Evolutionary conservation across 2,329 filamentous ascomycete genomes (phyloP), one percentile per base, ranked within the genome.

Genomic region (Aspergillus nomiae): DNA sequence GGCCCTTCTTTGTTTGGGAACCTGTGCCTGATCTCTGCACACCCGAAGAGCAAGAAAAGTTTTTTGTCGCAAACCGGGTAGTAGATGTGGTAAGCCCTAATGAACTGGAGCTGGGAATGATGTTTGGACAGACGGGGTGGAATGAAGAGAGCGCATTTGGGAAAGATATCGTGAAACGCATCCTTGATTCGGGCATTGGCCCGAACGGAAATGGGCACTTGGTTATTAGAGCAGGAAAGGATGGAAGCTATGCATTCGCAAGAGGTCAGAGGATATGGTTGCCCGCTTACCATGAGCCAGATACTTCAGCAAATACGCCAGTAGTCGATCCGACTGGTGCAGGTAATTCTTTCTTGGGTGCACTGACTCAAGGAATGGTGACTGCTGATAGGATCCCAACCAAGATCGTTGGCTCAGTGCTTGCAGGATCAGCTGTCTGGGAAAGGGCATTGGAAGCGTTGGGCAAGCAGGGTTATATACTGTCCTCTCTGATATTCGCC

Each of bases 241-340:
- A 89, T 26, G 81, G 81, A n/a, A 80, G 81, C 73, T 85, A 85
- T 69, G 76, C 86, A 53, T 80, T 78, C 61, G 77, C 77, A 43
- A 76, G 70, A 55, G 68, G 71, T 5, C 67, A 76, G 50, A 74
- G 71, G 70, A 81, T 84, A 63, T 96, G 92, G 91, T 79, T 97
- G 28, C 92, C 91, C 14, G 91, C 94, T 9, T 94, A 90, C 73
- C 91, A 94, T 69, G 76, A 74, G 68, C 78, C 74, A 24, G 69
- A 65, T 53, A 62, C 63, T 28, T 67, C 76, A 0, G 73, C 72
- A 63, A 65, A 62, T 65, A 74, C 75, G 64, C 64, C 70, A 58
- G 92, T 97, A 1, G 81, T 95, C n/a, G 95, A 98, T 76, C 94
- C 94, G 0, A 98, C 95, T 0, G 95, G 95, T 11, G 95, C 93